Base-by-base conservation (phyloP, 2,329 filamentous ascomycete species). In the Xylaria sp. region DNA sequence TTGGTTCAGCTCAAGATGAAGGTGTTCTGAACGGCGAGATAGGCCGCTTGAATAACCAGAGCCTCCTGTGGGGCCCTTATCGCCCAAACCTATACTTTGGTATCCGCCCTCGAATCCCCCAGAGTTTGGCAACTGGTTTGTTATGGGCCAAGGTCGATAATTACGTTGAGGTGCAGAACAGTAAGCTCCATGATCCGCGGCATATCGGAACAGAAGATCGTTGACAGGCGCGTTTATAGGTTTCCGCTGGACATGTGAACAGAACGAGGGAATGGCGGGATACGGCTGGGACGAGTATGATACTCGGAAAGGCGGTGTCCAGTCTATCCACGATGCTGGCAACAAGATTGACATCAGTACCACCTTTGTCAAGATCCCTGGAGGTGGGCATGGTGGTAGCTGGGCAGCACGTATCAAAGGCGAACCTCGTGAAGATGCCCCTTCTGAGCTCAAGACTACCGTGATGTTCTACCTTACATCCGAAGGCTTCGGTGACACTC, bases 281-380 rank as follows among this genome's bases (percentile, higher is more conserved):
- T 99, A 99, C 72, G 94, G 94, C 58, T 99, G 94, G 94, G 92
- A 97, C 66, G 91, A 96, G 71, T 99, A 95, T 72, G 94, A 99
- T 73, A 87, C 92, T 19, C 83, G 94, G 53, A 88, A 82, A 52
- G 94, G 94, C 58, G 94, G 94, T 51, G 81, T 90, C 19, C 91
- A 99, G 74, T 90, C 89, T 0, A 93, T 99, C 55, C 91, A 95
- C 69, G 94, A 99, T 71, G 86, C 87, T 49, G 88, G 84, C 44
- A 99, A 99, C 74, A 84, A 83, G 52, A 82, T 99, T 62, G 92
- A 97, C 74, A 83, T 99, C 59, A 95, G 90, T 7, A 97, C 93
- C 40, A 90, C 91, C 47, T 97, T 97, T 73, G 86, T 97, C 68
- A 99, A 97, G 75, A 82, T 96, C 34, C 90, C 92, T 1, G 92